Percentiles rank a stretch among this genome's conserved stretches.
phyloP scores from a whole-genome alignment of 768 basidiomycete species.

The Omphalotus guepiniiformis region DNA sequence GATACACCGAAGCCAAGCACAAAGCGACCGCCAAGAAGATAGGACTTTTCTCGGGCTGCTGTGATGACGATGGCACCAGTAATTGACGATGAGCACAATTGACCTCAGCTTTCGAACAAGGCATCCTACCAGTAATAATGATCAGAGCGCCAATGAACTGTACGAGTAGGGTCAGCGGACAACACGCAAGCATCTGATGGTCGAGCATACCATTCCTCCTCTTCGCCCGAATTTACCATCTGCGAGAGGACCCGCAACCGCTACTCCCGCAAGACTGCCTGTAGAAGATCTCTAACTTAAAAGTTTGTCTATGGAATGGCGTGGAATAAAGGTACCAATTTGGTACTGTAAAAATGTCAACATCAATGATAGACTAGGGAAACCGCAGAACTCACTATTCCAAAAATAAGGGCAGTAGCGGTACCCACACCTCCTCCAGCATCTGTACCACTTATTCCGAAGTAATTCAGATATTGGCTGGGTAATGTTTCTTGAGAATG shows the following conservation, averaged over 20 bases:
- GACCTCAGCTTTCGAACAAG: not conserved
- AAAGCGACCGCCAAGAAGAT: constrained; percentile 50
- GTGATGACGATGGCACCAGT: constrained; percentile 43
- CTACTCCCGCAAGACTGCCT: constrained; percentile 34
- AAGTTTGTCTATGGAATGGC: not conserved
- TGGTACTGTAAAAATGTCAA: constrained; percentile 28
- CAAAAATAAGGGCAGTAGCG: constrained; percentile 39
- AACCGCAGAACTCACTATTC: constrained; percentile 29
- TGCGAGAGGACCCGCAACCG: constrained; percentile 37
- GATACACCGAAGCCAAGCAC: constrained; percentile 52
- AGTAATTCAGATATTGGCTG: constrained; percentile 39
- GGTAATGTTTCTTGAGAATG: not conserved
- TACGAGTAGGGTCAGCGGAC: not conserved
- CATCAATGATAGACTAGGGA: not conserved
- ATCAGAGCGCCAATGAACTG: constrained; percentile 37
- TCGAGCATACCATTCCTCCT: constrained; percentile 36
- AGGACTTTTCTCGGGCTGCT: constrained; percentile 36
- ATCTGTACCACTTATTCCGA: constrained; percentile 33
- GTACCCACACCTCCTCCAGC: constrained; percentile 42
- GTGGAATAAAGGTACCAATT: constrained; percentile 24
- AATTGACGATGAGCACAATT: not conserved
- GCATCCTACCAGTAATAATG: constrained; percentile 30
- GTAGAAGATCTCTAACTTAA: not conserved
- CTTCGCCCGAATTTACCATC: constrained; percentile 38
- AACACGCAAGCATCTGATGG: not conserved